These are phyloP conservation scores for Acer saccharum DNA, from an alignment of 345 rosid species.

Conservation along the genomic window DNA sequence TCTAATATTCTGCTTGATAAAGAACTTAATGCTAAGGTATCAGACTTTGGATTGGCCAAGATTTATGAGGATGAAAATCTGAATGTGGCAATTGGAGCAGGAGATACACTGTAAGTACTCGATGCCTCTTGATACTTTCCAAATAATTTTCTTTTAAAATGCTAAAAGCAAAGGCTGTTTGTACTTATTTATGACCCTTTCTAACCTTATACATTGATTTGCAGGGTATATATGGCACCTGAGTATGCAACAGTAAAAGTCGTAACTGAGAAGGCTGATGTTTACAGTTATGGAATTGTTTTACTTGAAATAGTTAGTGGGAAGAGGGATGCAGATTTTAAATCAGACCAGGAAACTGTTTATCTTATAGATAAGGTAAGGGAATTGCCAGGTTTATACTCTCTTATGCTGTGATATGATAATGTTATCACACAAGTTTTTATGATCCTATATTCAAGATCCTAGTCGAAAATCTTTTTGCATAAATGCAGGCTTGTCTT, in stretches of 20 bases:
- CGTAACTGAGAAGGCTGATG: slow-evolving; percentile 23
- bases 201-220: not conserved
- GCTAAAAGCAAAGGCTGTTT: not conserved
- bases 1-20: slow-evolving; percentile 24
- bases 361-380: slow-evolving; percentile 22
- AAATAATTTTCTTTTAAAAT: not conserved
- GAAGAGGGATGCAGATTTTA: not conserved
- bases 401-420: not conserved
- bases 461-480: not conserved
- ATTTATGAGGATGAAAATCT: slow-evolving; percentile 19
- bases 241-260: slow-evolving; percentile 11
- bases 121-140: not conserved
- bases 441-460: no score
- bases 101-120: slow-evolving; percentile 2
- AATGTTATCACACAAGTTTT: not conserved
- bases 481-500: slow-evolving; percentile 16
- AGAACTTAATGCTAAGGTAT: slow-evolving; percentile 3
- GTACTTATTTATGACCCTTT: not conserved
- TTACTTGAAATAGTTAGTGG: slow-evolving; percentile 30
- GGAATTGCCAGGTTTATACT: not conserved
- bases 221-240: no score
- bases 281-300: slow-evolving; percentile 25
- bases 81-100: not conserved
- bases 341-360: slow-evolving; percentile 2
- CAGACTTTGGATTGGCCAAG: slow-evolving; percentile 23